These are phyloP conservation scores for Colletotrichum graminicola DNA, from an alignment of 2,329 filamentous ascomycete genomes.

Conservation along the genomic window DNA sequence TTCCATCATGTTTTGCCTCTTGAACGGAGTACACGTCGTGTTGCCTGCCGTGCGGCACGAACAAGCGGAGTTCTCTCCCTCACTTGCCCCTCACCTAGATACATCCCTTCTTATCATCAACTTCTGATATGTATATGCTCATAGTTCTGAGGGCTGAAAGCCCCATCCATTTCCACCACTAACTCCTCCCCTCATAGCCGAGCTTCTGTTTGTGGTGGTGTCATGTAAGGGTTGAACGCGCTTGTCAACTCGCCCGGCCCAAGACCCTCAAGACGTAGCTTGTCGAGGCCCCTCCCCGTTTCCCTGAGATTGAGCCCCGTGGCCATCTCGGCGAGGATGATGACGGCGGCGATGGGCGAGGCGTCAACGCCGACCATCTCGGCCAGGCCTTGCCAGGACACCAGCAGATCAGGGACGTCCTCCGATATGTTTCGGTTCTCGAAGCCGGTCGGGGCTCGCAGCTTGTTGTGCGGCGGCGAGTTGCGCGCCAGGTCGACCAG, in stretches of 20 bases:
- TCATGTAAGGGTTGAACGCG: neutral
- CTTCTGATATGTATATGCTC: neutral
- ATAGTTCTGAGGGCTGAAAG: neutral
- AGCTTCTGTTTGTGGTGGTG: slow-evolving; percentile 17
- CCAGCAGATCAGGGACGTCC: slow-evolving; percentile 25
- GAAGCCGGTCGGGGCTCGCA: slow-evolving; percentile 21
- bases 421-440: slow-evolving; percentile 27
- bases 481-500: slow-evolving; percentile 26
- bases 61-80: neutral
- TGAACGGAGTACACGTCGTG: neutral
- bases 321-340: slow-evolving; percentile 30
- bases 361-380: slow-evolving; percentile 25
- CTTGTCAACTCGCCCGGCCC: slow-evolving; percentile 3
- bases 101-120: neutral
- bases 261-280: slow-evolving; percentile 11
- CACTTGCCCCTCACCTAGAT: too few species aligned
- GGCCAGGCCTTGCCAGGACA: slow-evolving; percentile 23
- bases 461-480: slow-evolving; percentile 26
- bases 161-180: too few species aligned
- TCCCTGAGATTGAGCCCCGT: slow-evolving; percentile 8
- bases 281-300: slow-evolving; percentile 17
- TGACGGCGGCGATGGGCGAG: slow-evolving; percentile 26
- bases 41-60: neutral
- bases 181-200: neutral
- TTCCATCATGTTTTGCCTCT: neutral